Percentiles rank a stretch among this genome's conserved stretches.
Evolutionary conservation across 1,139 yeast genomes (phyloP).

Genomic region (Scheffersomyces insectosa): DNA sequence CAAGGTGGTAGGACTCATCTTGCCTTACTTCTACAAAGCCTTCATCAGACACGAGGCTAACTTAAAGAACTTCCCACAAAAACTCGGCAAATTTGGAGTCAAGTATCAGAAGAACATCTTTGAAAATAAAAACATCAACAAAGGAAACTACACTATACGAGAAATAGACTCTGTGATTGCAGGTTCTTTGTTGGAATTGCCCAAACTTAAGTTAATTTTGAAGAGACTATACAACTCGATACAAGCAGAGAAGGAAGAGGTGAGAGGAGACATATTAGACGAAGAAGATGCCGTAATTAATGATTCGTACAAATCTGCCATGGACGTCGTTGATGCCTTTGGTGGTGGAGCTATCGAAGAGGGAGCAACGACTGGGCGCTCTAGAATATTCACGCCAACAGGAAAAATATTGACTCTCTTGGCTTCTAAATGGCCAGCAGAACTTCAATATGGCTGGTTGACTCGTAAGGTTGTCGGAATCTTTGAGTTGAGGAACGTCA

Average conservation of each 20-base stretch:
- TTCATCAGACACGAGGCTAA: slow-evolving; percentile 92
- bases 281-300: slow-evolving; percentile 21
- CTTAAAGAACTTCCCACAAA: slow-evolving; percentile 30
- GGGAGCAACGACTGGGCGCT: slow-evolving; percentile 15
- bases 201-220: slow-evolving; percentile 67
- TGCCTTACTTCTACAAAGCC: slow-evolving; percentile 90
- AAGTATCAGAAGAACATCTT: slow-evolving; percentile 52
- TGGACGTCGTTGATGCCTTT: slow-evolving; percentile 77
- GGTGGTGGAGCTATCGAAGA: slow-evolving; percentile 58
- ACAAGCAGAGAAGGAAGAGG: slow-evolving; percentile 19
- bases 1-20: slow-evolving; percentile 73
- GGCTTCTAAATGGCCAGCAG: slow-evolving; percentile 85
- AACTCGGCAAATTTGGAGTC: slow-evolving; percentile 45
- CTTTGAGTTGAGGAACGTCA: slow-evolving; percentile 51
- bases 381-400: slow-evolving; percentile 84
- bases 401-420: slow-evolving; percentile 84
- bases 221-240: slow-evolving; percentile 48
- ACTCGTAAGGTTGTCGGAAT: slow-evolving; percentile 82
- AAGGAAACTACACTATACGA: slow-evolving; percentile 48
- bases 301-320: slow-evolving; percentile 52
- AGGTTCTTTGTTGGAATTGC: slow-evolving; percentile 65
- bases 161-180: slow-evolving; percentile 69
- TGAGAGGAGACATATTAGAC: slow-evolving; percentile 5
- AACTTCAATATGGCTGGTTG: slow-evolving; percentile 86
- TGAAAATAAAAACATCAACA: slow-evolving; percentile 32